Conservation (phyloP, 2,329 filamentous ascomycete species). For the Neonectria neomacrospora region DNA sequence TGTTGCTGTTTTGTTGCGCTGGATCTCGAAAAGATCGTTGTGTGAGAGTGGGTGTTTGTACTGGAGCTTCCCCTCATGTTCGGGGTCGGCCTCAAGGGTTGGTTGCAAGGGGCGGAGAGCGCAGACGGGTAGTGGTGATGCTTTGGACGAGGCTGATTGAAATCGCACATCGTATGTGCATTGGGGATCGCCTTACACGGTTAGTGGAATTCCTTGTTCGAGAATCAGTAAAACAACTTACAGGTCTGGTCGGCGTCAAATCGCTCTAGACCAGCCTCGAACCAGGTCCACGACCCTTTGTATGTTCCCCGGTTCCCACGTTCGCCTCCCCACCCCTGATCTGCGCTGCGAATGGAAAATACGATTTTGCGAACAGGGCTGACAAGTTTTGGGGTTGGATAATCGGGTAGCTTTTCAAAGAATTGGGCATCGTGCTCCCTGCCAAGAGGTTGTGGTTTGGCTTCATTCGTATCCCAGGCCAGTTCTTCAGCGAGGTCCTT, state of each 20-base stretch:
- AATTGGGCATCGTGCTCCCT: conserved; percentile 44
- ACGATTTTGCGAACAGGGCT: conserved; percentile 69
- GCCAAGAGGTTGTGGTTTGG: conserved; percentile 42
- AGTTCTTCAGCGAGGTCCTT: conserved; percentile 43
- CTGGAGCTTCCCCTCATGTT: conserved; percentile 36
- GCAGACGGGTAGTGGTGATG: conserved; percentile 47
- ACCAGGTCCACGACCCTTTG: conserved; percentile 68
- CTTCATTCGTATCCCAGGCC: conserved; percentile 46
- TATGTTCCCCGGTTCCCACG: conserved; percentile 53
- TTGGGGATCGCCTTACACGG: conserved; percentile 41
- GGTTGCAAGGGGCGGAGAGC: conserved; percentile 53
- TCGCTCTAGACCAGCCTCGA: conserved; percentile 69
- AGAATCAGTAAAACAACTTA: conserved; percentile 27
- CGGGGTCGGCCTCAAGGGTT: conserved; percentile 28
- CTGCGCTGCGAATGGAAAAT: conserved; percentile 66
- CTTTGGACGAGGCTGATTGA: conserved; percentile 33
- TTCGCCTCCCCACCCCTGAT: conserved; percentile 67
- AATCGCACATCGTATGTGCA: conserved; percentile 47
- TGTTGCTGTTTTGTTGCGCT: conserved; percentile 57
- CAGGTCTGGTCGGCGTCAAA: conserved; percentile 55
- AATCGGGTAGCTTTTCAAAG: conserved; percentile 51
- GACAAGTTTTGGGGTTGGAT: conserved; percentile 54
- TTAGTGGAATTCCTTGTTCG: background rate
- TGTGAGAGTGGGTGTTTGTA: conserved; percentile 54
- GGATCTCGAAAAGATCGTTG: conserved; percentile 56